phyloP scores from a whole-genome alignment of 805 yeast species.

The Candida orba region DNA sequence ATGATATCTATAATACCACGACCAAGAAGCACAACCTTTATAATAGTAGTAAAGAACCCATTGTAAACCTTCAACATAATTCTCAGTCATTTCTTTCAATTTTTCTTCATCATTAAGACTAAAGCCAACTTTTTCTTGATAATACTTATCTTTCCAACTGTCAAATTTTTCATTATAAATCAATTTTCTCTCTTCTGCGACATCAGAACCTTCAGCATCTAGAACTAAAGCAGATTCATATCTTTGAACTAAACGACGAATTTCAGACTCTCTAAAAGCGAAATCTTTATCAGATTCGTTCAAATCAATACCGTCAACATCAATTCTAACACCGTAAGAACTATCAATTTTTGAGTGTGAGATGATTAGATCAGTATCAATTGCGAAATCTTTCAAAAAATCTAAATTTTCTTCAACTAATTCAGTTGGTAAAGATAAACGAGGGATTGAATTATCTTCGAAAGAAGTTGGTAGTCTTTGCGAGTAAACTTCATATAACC shows the following conservation, averaged over 20 bases:
- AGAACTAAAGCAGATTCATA: conserved; percentile 54
- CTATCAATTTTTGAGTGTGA: conserved; percentile 54
- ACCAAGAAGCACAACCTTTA: conserved; percentile 90
- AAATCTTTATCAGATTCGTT: conserved; percentile 62
- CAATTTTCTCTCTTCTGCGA: conserved; percentile 41
- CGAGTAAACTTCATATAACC: conserved; percentile 33
- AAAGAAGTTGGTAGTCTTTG: conserved; percentile 22
- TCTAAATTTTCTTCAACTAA: conserved; percentile 38
- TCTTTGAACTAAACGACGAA: conserved; percentile 49
- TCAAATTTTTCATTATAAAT: conserved; percentile 69
- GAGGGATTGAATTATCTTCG: conserved; percentile 31
- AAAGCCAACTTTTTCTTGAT: conserved; percentile 71
- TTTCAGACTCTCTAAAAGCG: conserved; percentile 40
- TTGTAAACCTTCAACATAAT: conserved; percentile 90
- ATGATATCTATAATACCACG: conserved; percentile 87
- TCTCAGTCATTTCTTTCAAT: conserved; percentile 59
- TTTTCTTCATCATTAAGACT: conserved; percentile 48
- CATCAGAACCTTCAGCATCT: conserved; percentile 52
- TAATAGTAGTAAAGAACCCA: conserved; percentile 94
- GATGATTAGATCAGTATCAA: conserved; percentile 59
- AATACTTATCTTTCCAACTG: conserved; percentile 81
- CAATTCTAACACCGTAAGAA: conserved; percentile 53
- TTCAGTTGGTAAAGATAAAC: conserved; percentile 38
- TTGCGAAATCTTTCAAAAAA: conserved; percentile 56
- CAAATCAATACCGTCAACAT: conserved; percentile 68